Evolutionary conservation across 2,329 filamentous ascomycete genomes (phyloP), one percentile per base, ranked within the genome.

Genomic region (Penicillium hordei): DNA sequence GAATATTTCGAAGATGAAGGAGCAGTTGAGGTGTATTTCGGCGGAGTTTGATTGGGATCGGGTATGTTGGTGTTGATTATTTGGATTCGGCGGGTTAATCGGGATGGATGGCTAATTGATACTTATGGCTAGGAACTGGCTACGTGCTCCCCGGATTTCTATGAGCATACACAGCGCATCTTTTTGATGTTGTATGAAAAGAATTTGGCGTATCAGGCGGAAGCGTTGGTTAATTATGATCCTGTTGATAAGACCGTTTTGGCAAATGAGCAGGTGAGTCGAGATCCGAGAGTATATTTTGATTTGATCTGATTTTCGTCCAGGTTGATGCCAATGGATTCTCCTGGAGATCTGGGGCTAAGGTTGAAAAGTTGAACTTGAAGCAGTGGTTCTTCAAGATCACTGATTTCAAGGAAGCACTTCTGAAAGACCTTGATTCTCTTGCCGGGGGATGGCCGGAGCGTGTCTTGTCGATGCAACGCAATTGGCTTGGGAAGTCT

Each of bases 361-460:
- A 89, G 71, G 91, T 95, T 19, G 89, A 94, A 75, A 89, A 92
- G 76, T 80, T 85, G 58, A 84, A 85, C 65, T 79, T 95, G 48
- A 91, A 89, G 75, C 92, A 96, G 74, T 96, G 92, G 92, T 96
- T 95, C 72, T 85, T 96, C 62, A 87, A 86, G 61, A 95, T 94
- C 68, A 93, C 91, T 4, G 83, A 85, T 48, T 94, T 90, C 69
- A 86, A 89, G 60, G 86, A 93, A 53, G 80, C 84, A 4, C 78
- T 96, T 8, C 78, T 95, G 27, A 78, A 86, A 29, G 90, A 91
- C 61, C 80, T 96, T 1, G 84, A 91, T 31, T 75, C 79, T 4
- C 80, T 96, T 36, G 80, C 84, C 13, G 83, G 82, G 2, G 82
- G 82, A 21, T 96, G 92, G 92, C 92, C 92, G 0, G 90, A 94